Conservation (phyloP, 2,329 filamentous ascomycete species). For the Trichoderma atrobrunneum region DNA sequence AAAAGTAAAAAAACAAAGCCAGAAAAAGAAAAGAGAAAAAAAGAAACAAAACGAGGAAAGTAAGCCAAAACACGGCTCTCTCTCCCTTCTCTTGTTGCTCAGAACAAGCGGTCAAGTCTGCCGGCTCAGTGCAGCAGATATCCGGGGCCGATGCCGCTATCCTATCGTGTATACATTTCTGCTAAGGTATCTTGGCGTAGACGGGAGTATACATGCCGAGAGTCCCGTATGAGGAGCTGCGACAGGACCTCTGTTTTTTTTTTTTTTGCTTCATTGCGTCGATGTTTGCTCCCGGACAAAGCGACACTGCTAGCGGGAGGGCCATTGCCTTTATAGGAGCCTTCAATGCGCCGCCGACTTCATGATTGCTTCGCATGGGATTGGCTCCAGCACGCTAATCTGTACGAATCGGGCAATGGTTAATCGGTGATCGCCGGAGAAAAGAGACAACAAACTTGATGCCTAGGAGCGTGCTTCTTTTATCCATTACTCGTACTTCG, state of each 20-base stretch:
- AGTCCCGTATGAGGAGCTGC: neutral
- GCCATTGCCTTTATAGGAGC: neutral
- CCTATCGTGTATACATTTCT: neutral
- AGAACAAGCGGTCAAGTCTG: neutral
- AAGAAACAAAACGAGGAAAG: neutral
- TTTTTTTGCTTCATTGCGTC: neutral
- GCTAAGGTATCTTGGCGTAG: neutral
- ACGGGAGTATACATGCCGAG: neutral
- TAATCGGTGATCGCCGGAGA: neutral
- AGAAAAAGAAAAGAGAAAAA: neutral
- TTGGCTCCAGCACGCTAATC: neutral
- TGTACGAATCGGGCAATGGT: neutral
- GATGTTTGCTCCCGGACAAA: neutral
- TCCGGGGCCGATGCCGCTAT: neutral
- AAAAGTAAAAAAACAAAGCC: neutral
- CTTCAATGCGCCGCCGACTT: neutral
- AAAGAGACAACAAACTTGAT: neutral
- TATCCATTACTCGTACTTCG: neutral
- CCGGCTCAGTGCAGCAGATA: neutral
- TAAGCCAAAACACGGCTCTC: neutral
- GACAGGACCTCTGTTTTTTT: neutral
- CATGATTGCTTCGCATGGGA: neutral
- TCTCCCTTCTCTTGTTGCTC: neutral
- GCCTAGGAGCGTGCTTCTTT: neutral
- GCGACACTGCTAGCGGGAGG: neutral